Conservation (phyloP, 257 asterid species). For the Echium plantagineum region DNA sequence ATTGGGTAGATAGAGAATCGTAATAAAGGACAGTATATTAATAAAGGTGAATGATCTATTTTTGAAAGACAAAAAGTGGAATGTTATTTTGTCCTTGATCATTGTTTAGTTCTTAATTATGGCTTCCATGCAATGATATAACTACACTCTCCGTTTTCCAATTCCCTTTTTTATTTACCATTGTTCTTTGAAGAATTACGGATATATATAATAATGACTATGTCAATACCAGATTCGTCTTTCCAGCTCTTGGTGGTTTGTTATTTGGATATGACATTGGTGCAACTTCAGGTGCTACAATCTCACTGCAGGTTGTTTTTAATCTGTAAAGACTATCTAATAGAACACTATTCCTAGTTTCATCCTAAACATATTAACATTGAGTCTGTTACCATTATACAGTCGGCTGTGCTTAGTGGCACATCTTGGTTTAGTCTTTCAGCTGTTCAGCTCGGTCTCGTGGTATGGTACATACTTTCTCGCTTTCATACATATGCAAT, state of each 20-base stretch:
- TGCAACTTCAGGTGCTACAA: conserved; percentile 93
- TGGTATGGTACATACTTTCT: conserved; percentile 43
- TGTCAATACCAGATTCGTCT: conserved; percentile 49
- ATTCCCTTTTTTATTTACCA: neutral
- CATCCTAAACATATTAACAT: neutral
- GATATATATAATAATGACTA: conserved; percentile 8
- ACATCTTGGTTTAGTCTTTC: conserved; percentile 81
- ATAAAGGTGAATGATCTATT: neutral
- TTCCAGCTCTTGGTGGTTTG: conserved; percentile 92
- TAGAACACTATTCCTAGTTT: conserved; percentile 5
- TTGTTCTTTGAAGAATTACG: neutral
- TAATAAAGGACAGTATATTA: neutral
- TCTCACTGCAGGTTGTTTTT: conserved; percentile 70
- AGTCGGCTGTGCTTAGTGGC: conserved; percentile 94
- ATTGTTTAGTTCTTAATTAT: neutral
- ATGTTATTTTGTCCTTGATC: neutral
- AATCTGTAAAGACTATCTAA: conserved; percentile 1
- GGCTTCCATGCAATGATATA: neutral
- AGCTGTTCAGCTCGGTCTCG: conserved; percentile 86
- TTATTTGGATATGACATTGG: conserved; percentile 95
- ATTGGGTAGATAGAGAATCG: neutral
- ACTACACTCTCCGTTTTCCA: neutral
- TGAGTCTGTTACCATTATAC: conserved; percentile 13
- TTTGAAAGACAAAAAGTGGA: neutral
- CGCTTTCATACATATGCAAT: neutral